phyloP scores from a whole-genome alignment of 2,329 filamentous ascomycete genomes.

The Exophiala viscosa region DNA sequence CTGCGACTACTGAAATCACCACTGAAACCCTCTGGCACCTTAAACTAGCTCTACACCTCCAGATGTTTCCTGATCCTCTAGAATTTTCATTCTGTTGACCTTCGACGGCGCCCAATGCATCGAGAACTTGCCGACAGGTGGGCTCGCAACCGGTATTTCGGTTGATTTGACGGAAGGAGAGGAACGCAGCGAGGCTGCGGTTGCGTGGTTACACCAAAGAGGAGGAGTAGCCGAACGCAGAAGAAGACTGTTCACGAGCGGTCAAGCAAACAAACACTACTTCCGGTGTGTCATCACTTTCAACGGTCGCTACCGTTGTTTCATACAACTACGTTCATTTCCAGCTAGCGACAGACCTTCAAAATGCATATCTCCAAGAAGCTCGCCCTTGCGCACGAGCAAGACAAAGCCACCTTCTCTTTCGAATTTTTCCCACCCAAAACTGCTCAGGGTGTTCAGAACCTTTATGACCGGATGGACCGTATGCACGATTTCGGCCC shows the following conservation, averaged over 20 bases:
- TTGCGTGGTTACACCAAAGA: conserved; percentile 1
- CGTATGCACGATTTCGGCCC: conserved; percentile 94
- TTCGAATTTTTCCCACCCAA: conserved; percentile 99
- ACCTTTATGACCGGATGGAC: conserved; percentile 98
- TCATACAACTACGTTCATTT: not conserved
- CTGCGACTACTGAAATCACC: too few species aligned
- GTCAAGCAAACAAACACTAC: conserved; percentile 10
- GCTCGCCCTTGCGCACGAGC: conserved; percentile 74
- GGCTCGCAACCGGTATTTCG: conserved; percentile 46
- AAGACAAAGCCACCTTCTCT: conserved; percentile 83
- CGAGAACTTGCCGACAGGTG: conserved; percentile 51
- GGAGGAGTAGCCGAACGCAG: not conserved
- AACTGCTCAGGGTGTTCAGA: conserved; percentile 84
- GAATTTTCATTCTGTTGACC: not conserved
- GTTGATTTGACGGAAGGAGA: conserved; percentile 31
- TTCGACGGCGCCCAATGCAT: conserved; percentile 41
- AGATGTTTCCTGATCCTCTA: not conserved
- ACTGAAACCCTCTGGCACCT: too few species aligned
- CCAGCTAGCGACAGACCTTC: conserved; percentile 27
- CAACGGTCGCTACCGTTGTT: not conserved
- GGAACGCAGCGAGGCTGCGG: not conserved
- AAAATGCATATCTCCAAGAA: conserved; percentile 95
- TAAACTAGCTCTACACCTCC: not conserved
- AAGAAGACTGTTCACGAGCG: not conserved
- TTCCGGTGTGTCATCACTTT: too few species aligned